Evolutionary conservation across 306 rosid genomes (phyloP), one percentile per base, ranked within the genome.

Genomic region (Cicer judaicum): DNA sequence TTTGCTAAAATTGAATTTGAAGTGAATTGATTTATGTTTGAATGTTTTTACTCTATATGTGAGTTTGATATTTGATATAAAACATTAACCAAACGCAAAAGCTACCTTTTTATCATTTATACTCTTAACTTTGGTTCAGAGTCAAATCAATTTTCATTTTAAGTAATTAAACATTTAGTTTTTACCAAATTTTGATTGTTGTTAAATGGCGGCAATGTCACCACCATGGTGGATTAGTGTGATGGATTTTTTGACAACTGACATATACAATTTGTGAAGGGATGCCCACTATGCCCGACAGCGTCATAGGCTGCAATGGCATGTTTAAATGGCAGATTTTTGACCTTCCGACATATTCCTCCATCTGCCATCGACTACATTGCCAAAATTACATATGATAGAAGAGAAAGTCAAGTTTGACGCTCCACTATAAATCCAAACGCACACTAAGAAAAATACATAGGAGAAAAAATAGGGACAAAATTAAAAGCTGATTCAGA

Each of bases 31-130:
- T 49, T 49, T 49, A 49, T 49, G 18, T 49, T 49, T 49, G 55
- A 49, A 49, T 49, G 15, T 49, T 49, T 49, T n/a, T n/a, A 49
- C 16, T 7, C 54, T n/a, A 13, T 13, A n/a, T 13, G 54, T 13
- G 14, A n/a, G 18, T 49, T 49, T 49, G 54, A 49, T 49, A 49
- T 49, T 49, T 49, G 54, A 49, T 49, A 49, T 49, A 49, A 49
- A 49, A 49, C 54, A 49, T 49, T 13, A n/a, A 48, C 52, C 5
- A 5, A 47, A 12, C 54, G 7, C 55, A 49, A 49, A 49, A 6
- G 9, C 18, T 13, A 48, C 55, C 55, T 6, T 49, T 49, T 49
- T 49, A 6, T 6, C 55, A 49, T 49, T 49, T n/a, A n/a, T 8
- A 49, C 55, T 49, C 55, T 24, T 13, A 49, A n/a, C 55, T 18